Evolutionary conservation across 306 rosid genomes (phyloP), one percentile per base, ranked within the genome.

Genomic region (Sicyos baderoa): DNA sequence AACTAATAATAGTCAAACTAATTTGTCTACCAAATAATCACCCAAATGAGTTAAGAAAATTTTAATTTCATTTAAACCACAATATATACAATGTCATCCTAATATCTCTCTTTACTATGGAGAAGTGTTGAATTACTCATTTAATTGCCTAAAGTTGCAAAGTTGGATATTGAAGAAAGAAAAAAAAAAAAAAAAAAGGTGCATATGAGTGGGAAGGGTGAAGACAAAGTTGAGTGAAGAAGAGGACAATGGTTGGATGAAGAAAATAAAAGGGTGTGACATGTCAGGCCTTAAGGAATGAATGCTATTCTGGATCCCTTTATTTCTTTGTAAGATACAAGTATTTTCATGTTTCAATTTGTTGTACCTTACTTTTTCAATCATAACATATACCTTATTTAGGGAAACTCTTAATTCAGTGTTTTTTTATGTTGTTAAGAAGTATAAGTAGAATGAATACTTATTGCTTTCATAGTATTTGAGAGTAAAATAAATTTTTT

Each of bases 171-270:
- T 19, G 61, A 7, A 55, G 9, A 25, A 1, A 25, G 3, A 25
- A 25, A 25, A 25, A 25, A 25, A 25, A 25, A 25, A 29, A 29
- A 54, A 54, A 21, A 18, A 19, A 8, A 25, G 37, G 44, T 27
- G 11, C 2, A 15, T 29, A 59, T 59, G 47, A 29, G 35, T 58
- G 64, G 64, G 64, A 29, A 29, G 7, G 9, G 27, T 61, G 45
- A 42, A 42, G 70, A 42, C 70, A 64, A 64, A 64, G 53, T 64
- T 64, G 70, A 44, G 32, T 42, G 70, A 40, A 64, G 70, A 64
- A 42, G 51, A 40, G 29, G 68, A 62, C 68, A 62, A 61, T 35
- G 68, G 1, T 61, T 35, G 25, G 45, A 35, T 9, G 68, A 37
- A 61, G 68, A 59, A 59, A 59, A 59, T 29, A 32, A 59, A 59